Evolutionary conservation across 306 rosid species (phyloP).

Genomic region (Castanea sativa): DNA sequence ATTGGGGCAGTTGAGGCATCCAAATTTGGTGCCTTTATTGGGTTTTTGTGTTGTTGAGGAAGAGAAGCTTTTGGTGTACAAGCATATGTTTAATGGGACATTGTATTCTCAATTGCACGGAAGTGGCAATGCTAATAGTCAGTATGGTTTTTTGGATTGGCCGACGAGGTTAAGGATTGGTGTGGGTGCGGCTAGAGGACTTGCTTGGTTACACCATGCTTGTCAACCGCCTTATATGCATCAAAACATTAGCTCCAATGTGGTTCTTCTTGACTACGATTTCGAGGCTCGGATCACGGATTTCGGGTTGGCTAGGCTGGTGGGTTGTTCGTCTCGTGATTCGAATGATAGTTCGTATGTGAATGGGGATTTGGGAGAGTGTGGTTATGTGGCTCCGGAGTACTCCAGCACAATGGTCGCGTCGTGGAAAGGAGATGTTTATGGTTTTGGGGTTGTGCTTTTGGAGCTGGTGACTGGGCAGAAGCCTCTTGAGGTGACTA

Average conservation of each 20-base stretch:
- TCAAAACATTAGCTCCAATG: conserved; percentile 52
- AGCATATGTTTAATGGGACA: conserved; percentile 61
- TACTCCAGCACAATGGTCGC: conserved; percentile 55
- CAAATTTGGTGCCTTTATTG: conserved; percentile 57
- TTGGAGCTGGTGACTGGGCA: conserved; percentile 53
- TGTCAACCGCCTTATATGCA: conserved; percentile 54
- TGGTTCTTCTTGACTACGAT: conserved; percentile 55
- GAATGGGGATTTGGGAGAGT: conserved; percentile 54
- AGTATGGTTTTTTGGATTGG: conserved; percentile 54
- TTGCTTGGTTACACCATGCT: conserved; percentile 64
- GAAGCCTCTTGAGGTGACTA: conserved; percentile 42
- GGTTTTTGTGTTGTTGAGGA: conserved; percentile 57
- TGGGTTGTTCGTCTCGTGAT: conserved; percentile 31
- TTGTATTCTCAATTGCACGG: conserved; percentile 44
- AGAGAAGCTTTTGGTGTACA: conserved; percentile 62
- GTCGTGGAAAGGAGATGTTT: conserved; percentile 54
- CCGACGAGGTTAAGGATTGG: conserved; percentile 51
- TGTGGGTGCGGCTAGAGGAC: conserved; percentile 55
- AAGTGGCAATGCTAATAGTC: conserved; percentile 42
- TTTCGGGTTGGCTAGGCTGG: conserved; percentile 51
- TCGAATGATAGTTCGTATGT: conserved; percentile 46
- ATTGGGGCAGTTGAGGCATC: conserved; percentile 54
- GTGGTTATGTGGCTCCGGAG: conserved; percentile 62
- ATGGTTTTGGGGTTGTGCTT: conserved; percentile 56
- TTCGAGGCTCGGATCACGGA: conserved; percentile 55